Evolutionary conservation across 495 filamentous ascomycete species (phyloP).

Genomic region (Achaetomiella virescens): DNA sequence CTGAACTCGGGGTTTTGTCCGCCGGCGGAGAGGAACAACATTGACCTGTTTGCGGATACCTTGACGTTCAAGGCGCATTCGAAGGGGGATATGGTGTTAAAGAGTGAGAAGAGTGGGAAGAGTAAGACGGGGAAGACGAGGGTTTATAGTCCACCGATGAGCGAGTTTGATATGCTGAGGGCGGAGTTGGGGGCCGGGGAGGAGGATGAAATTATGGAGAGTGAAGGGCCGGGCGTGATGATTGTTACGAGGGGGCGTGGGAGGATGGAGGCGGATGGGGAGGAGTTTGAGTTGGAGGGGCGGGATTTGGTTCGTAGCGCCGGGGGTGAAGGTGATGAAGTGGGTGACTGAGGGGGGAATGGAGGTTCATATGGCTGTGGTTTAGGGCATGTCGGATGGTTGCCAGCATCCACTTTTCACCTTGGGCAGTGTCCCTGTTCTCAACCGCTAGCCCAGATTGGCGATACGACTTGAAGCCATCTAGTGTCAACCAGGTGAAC

Average conservation of each 20-base stretch:
- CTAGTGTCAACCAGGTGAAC: too few species aligned
- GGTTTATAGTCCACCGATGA: constrained; percentile 61
- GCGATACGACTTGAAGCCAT: too few species aligned
- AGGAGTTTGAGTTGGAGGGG: constrained; percentile 53
- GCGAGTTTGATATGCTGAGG: constrained; percentile 65
- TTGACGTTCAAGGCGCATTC: constrained; percentile 58
- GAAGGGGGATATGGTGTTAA: constrained; percentile 47
- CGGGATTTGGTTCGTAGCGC: constrained; percentile 62
- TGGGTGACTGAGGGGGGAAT: constrained; percentile 45
- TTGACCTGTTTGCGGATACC: constrained; percentile 55
- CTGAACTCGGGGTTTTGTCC: constrained; percentile 72
- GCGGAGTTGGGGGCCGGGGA: constrained; percentile 52
- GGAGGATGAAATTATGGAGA: constrained; percentile 49
- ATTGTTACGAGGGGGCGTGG: constrained; percentile 59
- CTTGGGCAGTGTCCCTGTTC: too few species aligned
- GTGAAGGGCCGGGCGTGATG: constrained; percentile 60
- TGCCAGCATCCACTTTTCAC: too few species aligned
- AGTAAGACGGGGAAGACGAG: constrained; percentile 51
- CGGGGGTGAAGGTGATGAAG: constrained; percentile 48
- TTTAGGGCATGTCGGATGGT: constrained; percentile 3
- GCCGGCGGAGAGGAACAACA: constrained; percentile 51
- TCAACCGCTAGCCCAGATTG: too few species aligned
- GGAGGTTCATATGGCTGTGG: constrained; percentile 48
- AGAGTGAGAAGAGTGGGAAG: constrained; percentile 41
- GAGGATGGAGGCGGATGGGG: constrained; percentile 49